Base-by-base conservation (phyloP, 129 eudicot genomes). In the Centella asiatica region DNA sequence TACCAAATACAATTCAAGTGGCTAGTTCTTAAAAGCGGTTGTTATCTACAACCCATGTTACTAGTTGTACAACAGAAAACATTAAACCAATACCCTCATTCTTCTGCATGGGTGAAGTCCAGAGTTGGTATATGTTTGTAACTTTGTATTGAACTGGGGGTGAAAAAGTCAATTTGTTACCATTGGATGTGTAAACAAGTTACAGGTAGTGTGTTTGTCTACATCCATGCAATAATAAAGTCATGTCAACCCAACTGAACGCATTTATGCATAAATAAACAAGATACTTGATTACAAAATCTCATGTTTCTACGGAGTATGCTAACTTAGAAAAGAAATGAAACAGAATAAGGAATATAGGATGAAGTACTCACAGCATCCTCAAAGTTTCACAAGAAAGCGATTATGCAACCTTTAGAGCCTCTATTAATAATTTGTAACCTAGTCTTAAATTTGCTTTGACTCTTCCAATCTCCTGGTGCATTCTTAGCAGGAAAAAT, bases 401-500 rank as follows among this genome's bases (percentile, higher is more conserved):
- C 17, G 48, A 80, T 47, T 10, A 60, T 74, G 64, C 81, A 76
- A 18, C 56, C 54, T 67, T 28, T 59, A 8, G 76, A 78, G 58
- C 75, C 83, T 64, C 62, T 68, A 13, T 68, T 52, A 28, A 62
- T 8, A 13, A 27, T 33, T 57, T 64, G 64, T 57, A 81, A 69
- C 42, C 60, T 72, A 40, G 66, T 64, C 47, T 36, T 56, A 10
- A 79, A 44, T 56, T 65, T 77, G 57, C 54, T 50, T 58, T 46
- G 72, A 73, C 69, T 68, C 60, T 29, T 69, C 28, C 28, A 45
- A 64, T 76, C 72, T 51, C 65, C 66, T 29, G 46, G 49, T 3
- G 76, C 54, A 73, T 68, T 68, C 68, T 78, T 72, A 20, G 75
- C 65, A 50, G 49, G 57, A 20, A 25, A 68, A 4, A 85, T 62